Base-by-base conservation (phyloP, 2,329 filamentous ascomycete species). In the Hymenoscyphus repandus region DNA sequence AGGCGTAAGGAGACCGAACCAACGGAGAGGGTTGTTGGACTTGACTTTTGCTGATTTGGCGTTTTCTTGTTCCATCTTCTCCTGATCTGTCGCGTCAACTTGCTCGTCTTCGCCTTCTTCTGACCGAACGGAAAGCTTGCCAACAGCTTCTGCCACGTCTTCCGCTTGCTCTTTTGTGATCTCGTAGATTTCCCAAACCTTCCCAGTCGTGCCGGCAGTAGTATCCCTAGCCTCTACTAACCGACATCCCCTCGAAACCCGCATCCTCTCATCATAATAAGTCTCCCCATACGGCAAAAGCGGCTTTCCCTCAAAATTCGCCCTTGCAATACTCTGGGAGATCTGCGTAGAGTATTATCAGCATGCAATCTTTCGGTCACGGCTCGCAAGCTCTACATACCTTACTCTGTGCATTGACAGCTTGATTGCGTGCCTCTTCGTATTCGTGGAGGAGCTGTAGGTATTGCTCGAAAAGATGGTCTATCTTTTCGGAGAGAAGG, bases 251-350 rank as follows among this genome's bases (percentile, higher is more conserved):
- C 78, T 70, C 18, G 67, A 68, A 2, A 85, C 84, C 64, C 82
- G 81, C 82, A 89, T 88, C 42, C 87, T 77, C 57, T 82, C 78
- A 66, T 91, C 86, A 64, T 88, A 92, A 62, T 80, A 78, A 60
- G 88, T 83, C 56, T 74, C 76, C 2, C 86, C 86, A 64, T 86
- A 90, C 38, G 80, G 74, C 54, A 80, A 66, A 31, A 83, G 78
- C 11, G 79, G 72, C 63, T 80, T 74, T n/a, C 79, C 80, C 27
- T 79, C 72, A 68, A 88, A 90, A 69, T 90, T 90, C 54, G 88
- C 87, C 51, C 86, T 79, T n/a, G 87, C 84, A 37, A 91, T 54
- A 43, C 61, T 46, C 30, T 61, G 58, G 37, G 58, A 52, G 40
- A 62, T 52, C 64, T 66, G 36, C 13, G 7, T 31, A 36, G n/a